phyloP scores from a whole-genome alignment of 345 rosid species.

The Clarkia xantiana region DNA sequence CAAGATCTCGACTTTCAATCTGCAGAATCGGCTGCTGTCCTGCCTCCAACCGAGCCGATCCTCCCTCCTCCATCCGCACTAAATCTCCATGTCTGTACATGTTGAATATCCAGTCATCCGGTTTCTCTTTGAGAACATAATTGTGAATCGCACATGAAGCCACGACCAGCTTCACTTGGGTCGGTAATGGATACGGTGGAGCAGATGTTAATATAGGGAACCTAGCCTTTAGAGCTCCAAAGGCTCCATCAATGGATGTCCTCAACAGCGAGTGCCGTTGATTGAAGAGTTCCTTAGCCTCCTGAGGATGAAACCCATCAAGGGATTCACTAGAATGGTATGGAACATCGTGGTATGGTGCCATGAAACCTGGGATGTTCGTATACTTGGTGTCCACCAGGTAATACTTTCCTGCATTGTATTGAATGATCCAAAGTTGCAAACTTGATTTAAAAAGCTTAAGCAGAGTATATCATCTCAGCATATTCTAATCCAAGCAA shows the following conservation, averaged over 20 bases:
- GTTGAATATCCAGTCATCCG: constrained; percentile 52
- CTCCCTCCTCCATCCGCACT: constrained; percentile 24
- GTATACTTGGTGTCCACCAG: constrained; percentile 48
- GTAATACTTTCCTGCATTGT: constrained; percentile 63
- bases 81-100: constrained; percentile 29
- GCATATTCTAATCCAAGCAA: neutral
- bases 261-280: constrained; percentile 51
- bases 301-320: constrained; percentile 33
- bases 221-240: constrained; percentile 66
- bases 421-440: neutral
- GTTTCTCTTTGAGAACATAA: constrained; percentile 57
- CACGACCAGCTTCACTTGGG: constrained; percentile 75
- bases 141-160: constrained; percentile 79
- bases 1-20: constrained; percentile 21
- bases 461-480: neutral
- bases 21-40: constrained; percentile 25
- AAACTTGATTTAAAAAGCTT: too few relatives aligned
- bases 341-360: constrained; percentile 43
- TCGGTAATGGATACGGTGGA: constrained; percentile 83
- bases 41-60: constrained; percentile 17
- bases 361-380: constrained; percentile 66
- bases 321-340: constrained; percentile 26
- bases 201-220: constrained; percentile 73
- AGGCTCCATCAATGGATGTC: constrained; percentile 29
- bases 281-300: constrained; percentile 58